Evolutionary conservation across 257 asterid genomes (phyloP).

Genomic region (Lantana camara): DNA sequence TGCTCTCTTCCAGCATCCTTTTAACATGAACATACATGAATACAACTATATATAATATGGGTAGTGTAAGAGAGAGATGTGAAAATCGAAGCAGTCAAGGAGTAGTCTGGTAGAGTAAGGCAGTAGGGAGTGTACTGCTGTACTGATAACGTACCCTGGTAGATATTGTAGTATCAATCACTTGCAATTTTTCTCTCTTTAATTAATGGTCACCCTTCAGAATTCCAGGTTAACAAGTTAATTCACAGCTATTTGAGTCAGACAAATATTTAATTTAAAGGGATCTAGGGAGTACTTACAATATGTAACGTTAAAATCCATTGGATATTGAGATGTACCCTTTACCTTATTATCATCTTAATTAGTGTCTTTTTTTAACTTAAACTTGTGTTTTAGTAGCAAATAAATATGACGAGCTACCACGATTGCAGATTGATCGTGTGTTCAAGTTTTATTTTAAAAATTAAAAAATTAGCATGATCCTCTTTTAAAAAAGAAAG

Average conservation of each 20-base stretch:
- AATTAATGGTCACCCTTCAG: conserved; percentile 18
- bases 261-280: background rate
- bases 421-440: too few relatives aligned
- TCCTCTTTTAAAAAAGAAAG: too few relatives aligned
- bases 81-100: background rate
- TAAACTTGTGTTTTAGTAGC: too few relatives aligned
- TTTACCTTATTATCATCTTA: too few relatives aligned
- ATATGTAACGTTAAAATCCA: background rate
- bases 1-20: background rate
- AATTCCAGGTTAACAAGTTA: conserved; percentile 7
- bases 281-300: background rate
- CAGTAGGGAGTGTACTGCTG: background rate
- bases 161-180: too few relatives aligned
- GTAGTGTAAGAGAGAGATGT: conserved; percentile 2
- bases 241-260: conserved; percentile 11
- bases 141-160: too few relatives aligned
- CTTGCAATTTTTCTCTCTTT: conserved; percentile 19
- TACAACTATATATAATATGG: background rate
- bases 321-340: conserved; percentile 5
- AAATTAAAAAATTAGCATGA: too few relatives aligned
- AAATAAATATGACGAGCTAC: too few relatives aligned
- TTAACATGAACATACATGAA: background rate
- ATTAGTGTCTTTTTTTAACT: too few relatives aligned
- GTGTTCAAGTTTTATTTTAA: too few relatives aligned
- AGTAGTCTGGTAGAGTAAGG: conserved; percentile 5